Evolutionary conservation across 768 basidiomycete genomes (phyloP).

Genomic region (Boletus rubescentipes): DNA sequence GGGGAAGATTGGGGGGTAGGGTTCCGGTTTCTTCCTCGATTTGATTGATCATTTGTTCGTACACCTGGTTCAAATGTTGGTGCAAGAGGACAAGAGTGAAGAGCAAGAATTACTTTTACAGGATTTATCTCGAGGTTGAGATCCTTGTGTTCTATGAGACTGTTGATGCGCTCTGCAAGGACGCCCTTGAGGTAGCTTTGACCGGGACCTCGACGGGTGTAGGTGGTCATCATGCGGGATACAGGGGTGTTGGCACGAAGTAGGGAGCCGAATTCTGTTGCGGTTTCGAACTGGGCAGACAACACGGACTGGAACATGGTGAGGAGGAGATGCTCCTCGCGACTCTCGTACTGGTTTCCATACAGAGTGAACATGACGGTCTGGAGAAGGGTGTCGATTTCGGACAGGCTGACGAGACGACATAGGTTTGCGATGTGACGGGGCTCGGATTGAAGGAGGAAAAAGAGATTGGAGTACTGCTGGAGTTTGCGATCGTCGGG

Average conservation of each 20-base stretch:
- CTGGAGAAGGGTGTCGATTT: constrained; percentile 98
- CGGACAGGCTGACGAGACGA: constrained; percentile 90
- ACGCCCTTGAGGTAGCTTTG: constrained; percentile 98
- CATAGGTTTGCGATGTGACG: constrained; percentile 96
- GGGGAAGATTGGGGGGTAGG: constrained; percentile 85
- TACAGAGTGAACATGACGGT: constrained; percentile 99
- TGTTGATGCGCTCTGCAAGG: constrained; percentile 96
- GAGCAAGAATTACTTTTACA: constrained; percentile 66
- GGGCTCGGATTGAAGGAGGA: constrained; percentile 96
- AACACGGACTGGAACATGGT: constrained; percentile 99
- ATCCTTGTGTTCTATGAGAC: constrained; percentile 98
- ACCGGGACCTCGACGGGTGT: constrained; percentile 96
- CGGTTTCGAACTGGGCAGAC: constrained; percentile 98
- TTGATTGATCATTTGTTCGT: constrained; percentile 99
- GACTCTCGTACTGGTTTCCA: constrained; percentile 97
- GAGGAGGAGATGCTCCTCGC: constrained; percentile 96
- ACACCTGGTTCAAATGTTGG: constrained; percentile 59
- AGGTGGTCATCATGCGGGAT: constrained; percentile 99
- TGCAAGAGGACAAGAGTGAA: not conserved
- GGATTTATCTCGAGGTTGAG: constrained; percentile 99
- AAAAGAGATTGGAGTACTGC: constrained; percentile 98
- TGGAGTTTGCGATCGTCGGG: constrained; percentile 93
- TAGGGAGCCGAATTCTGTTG: constrained; percentile 98
- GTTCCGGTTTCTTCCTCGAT: constrained; percentile 97
- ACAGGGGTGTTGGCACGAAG: constrained; percentile 99